A percentile compares a stretch with the other conserved stretches of the same genome.
These are phyloP conservation scores for Insectozyma bohioensis DNA, from an alignment of 1,139 yeast species.

Conservation along the genomic window DNA sequence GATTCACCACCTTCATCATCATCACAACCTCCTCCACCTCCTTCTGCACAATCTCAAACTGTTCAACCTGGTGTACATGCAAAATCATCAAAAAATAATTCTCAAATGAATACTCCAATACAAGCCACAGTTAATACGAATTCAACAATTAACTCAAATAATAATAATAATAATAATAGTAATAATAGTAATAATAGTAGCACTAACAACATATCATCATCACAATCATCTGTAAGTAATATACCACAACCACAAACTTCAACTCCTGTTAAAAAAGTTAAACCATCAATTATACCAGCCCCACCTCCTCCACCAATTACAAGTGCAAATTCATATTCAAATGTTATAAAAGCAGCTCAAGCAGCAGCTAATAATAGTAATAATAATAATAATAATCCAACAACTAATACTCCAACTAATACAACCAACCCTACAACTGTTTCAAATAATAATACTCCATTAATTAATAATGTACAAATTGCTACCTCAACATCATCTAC, in stretches of 20 bases:
- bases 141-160: too few species aligned
- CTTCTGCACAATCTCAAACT: slow-evolving; percentile 3
- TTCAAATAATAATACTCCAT: slow-evolving; percentile 5
- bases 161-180: too few species aligned
- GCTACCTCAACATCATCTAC: slow-evolving; percentile 12
- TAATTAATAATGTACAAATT: slow-evolving; percentile 9
- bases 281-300: slow-evolving; percentile 13
- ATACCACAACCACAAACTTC: slow-evolving; percentile 9
- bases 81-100: neutral
- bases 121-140: too few species aligned
- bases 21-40: slow-evolving; percentile 3
- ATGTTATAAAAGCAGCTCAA: slow-evolving; percentile 22
- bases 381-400: neutral
- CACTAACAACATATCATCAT: slow-evolving; percentile 1
- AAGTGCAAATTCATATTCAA: slow-evolving; percentile 20
- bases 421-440: slow-evolving; percentile 3
- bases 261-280: slow-evolving; percentile 12
- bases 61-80: too few species aligned
- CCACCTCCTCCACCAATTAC: slow-evolving; percentile 22
- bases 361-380: slow-evolving; percentile 15
- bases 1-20: slow-evolving; percentile 2
- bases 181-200: slow-evolving; percentile 1
- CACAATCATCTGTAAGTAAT: too few species aligned
- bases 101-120: neutral
- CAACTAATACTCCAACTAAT: slow-evolving; percentile 3